Base-by-base conservation (phyloP, 2,329 filamentous ascomycete genomes). In the Clarireedia sp. region DNA sequence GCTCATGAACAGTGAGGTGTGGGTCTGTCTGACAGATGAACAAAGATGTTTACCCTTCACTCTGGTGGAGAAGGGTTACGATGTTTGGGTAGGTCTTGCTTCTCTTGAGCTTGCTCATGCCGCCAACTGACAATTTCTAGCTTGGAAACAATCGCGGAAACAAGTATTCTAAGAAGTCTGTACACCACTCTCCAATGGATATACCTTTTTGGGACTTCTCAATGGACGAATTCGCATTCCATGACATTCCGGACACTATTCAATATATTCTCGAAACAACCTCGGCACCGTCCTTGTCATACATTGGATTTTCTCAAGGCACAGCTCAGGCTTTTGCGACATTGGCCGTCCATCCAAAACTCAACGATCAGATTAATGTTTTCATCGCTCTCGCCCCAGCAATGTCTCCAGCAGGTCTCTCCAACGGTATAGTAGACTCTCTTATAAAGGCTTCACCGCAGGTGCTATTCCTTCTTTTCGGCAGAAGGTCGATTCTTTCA, bases 1-100 rank as follows among this genome's bases (percentile, higher is more conserved):
- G 56, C 80, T 99, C 67, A 99, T 99, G 94, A 97, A 96, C 72
- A 96, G 90, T 64, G 94, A 99, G 71, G 92, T 99, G 36, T 99
- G 94, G 94, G 89, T 97, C 8, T 95, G 90, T 67, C 74, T 92
- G 68, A 95, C 92, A 0, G 89, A 96, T 62, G 84, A 86, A 63
- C 81, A 95, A 70, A 81, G 91, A 63, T 92, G 87, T 63, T 75
- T 99, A 40, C 90, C 94, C 0, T 97, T 99, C 68, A 81, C 87
- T 62, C 76, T 99, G 44, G 90, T 95, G 0, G 90, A 96, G 66
- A 81, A 82, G 66, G 94, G 94, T 2, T 99, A 95, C 65, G 94
- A 99, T 74, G 92, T 97, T 61, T 99, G 94, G 89, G 85, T 87
- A 72, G 65, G 81, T 74, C 26, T 19, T 14, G n/a, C 17, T 21